Evolutionary conservation across 306 rosid species (phyloP), one percentile per base, ranked within the genome.

Genomic region (apple (Malus domestica)): DNA sequence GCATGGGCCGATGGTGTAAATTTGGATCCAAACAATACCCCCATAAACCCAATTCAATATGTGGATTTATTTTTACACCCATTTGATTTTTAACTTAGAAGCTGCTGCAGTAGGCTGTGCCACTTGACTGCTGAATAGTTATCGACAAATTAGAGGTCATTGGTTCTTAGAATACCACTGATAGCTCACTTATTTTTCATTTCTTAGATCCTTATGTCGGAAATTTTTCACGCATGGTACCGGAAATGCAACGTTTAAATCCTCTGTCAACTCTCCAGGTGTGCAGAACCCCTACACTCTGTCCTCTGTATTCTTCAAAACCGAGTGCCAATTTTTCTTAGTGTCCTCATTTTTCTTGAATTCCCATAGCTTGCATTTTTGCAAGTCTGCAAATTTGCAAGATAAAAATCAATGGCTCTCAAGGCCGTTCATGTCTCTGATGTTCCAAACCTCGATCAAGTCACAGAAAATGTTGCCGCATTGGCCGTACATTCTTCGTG

Each of bases 91-190:
- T 33, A 33, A 33, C 38, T 85, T 93, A 58, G 97, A 95, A 90
- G 97, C 98, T 74, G 93, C 97, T 68, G 96, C 96, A 49, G 95
- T 96, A 77, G 96, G 97, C 64, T 90, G 97, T 88, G 97, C 97
- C 74, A 85, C 89, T 84, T 95, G 87, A 92, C 97, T 67, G 96
- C 97, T 90, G 62, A 76, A 22, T n/a, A 60, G 64, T 67, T 59
- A 4, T 74, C 72, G 20, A 29, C 33, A 35, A 22, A 69, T 79
- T n/a, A 49, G n/a, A 25, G 62, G 55, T 70, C 33, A 60, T 70
- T 46, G 70, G 38, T 67, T 81, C 61, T 83, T 73, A 64, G 76
- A 54, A 30, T 46, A 9, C 52, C 67, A 74, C 55, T 75, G 57
- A 63, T 68, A 44, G 68, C 83, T 72, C 58, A 58, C 33, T 71